Conservation (phyloP, 352 stramenopile species). For the Phytophthora ohioensis region DNA sequence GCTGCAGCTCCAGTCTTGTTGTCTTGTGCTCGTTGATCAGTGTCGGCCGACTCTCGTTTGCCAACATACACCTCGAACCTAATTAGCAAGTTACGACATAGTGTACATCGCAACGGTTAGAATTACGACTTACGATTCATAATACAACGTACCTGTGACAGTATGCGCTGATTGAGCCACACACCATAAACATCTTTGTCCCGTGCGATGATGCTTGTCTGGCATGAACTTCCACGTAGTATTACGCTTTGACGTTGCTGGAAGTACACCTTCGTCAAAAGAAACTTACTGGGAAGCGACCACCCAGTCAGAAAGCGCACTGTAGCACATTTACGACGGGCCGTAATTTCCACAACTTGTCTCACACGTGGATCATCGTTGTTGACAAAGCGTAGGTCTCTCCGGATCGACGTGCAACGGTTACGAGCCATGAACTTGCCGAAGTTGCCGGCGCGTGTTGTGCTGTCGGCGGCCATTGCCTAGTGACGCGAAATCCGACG, state of each 20-base stretch:
- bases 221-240: slow-evolving; percentile 40
- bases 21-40: background rate
- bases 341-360: background rate
- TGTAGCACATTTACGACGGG: background rate
- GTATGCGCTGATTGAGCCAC: slow-evolving; percentile 12
- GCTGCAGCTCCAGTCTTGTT: too few relatives aligned
- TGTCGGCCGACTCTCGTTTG: background rate
- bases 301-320: background rate
- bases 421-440: slow-evolving; percentile 28
- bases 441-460: slow-evolving; percentile 14
- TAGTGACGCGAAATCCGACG: background rate
- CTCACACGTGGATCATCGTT: background rate
- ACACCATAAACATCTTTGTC: slow-evolving; percentile 26
- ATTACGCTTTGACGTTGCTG: slow-evolving; percentile 30
- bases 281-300: slow-evolving; percentile 11
- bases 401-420: slow-evolving; percentile 5
- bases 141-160: slow-evolving; percentile 10
- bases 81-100: background rate
- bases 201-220: slow-evolving; percentile 8
- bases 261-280: slow-evolving; percentile 44
- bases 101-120: background rate
- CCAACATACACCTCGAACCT: slow-evolving; percentile 18
- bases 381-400: slow-evolving; percentile 20
- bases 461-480: background rate
- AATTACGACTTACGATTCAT: slow-evolving; percentile 11